Evolutionary conservation across 257 asterid genomes (phyloP), one percentile per base, ranked within the genome.

Genomic region (Rauvolfia tetraphylla): DNA sequence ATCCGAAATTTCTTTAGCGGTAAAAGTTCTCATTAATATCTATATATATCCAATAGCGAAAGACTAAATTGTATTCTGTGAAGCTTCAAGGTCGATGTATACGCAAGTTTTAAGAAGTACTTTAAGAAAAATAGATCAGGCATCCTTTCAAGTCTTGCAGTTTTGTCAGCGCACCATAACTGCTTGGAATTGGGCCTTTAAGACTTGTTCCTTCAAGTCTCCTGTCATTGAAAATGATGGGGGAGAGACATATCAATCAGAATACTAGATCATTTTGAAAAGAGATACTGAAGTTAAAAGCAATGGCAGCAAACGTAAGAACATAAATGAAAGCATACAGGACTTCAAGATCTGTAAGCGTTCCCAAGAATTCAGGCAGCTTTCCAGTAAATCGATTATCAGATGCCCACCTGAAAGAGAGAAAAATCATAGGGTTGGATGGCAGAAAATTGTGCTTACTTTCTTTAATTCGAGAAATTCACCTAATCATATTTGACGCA

Each of bases 151-250:
- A 77, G 83, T 85, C 87, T 20, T 85, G 83, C 73, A 90, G 84
- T 59, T 88, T 84, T 23, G 87, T 86, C 68, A 90, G 86, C 73
- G 81, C 74, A 71, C 89, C 75, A 75, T 85, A 90, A 79, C 85
- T 88, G 67, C 78, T 80, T 27, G 92, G 95, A 74, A 90, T 85
- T 25, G 92, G 92, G 44, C 92, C 91, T 57, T 88, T 83, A 46
- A 90, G 91, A 63, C 76, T 38, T 71, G 92, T 86, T 71, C 95
- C 95, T 80, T 90, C 91, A 42, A 90, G 75, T 79, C 91, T 85
- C 88, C 91, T 90, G 80, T 75, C 29, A 73, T 31, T 31, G 49
- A 38, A 80, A 65, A 33, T 61, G 38, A 65, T 31, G 48, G 15
- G 54, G 41, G 5, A 53, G 27, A 53, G 27, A 67, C 44, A 23